Percentiles rank a stretch among this genome's conserved stretches.
Conservation (phyloP, 345 rosid species). For the Acer saccharum region DNA sequence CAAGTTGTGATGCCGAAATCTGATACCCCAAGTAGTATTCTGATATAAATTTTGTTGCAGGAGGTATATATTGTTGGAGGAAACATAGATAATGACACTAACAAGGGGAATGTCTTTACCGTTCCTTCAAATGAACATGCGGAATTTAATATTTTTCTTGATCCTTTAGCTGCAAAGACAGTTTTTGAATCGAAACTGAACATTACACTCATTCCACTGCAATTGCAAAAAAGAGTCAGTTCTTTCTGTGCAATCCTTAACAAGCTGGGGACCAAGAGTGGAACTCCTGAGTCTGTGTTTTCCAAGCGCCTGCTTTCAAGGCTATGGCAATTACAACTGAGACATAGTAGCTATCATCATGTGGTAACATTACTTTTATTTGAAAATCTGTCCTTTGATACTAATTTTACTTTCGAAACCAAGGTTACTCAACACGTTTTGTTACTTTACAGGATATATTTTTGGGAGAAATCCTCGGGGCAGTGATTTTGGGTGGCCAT, state of each 20-base stretch:
- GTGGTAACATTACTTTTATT: constrained; percentile 36
- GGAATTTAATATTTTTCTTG: constrained; percentile 89
- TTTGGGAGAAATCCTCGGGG: constrained; percentile 25
- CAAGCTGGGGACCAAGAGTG: constrained; percentile 24
- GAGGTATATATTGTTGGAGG: constrained; percentile 84
- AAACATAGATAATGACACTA: constrained; percentile 46
- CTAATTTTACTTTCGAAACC: no score
- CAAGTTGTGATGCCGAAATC: background rate
- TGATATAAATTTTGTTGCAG: constrained; percentile 33
- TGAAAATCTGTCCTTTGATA: no score
- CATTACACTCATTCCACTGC: constrained; percentile 73
- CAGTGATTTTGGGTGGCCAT: constrained; percentile 19
- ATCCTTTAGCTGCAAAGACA: constrained; percentile 77
- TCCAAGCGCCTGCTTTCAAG: constrained; percentile 48
- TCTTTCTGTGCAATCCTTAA: constrained; percentile 41
- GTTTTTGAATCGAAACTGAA: constrained; percentile 63
- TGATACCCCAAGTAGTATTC: background rate
- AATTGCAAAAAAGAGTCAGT: constrained; percentile 48
- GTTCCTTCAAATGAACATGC: constrained; percentile 52
- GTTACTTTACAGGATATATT: constrained; percentile 7
- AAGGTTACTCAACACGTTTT: background rate
- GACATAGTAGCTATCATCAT: constrained; percentile 58
- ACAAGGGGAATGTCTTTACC: constrained; percentile 59
- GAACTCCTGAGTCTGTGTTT: constrained; percentile 63
- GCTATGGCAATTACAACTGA: constrained; percentile 46